Conservation (phyloP, 805 yeast genomes). For the Pichia rugopelliculosa region DNA sequence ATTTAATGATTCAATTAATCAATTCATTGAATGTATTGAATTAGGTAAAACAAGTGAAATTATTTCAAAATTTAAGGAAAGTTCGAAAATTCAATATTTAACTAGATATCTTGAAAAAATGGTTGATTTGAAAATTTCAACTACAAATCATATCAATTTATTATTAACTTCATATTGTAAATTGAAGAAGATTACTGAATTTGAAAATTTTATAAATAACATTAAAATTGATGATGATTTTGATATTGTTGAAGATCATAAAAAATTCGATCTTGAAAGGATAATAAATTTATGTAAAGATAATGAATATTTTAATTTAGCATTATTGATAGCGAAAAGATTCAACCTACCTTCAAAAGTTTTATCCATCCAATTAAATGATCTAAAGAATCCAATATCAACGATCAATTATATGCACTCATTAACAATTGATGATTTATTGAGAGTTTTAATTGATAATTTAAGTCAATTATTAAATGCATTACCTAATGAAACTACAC, state of each 20-base stretch:
- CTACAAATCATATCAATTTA: slow-evolving; percentile 76
- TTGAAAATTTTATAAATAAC: slow-evolving; percentile 47
- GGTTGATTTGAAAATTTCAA: slow-evolving; percentile 46
- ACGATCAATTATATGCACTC: slow-evolving; percentile 63
- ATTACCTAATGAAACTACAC: slow-evolving; percentile 76
- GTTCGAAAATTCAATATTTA: slow-evolving; percentile 59
- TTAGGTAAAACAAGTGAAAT: slow-evolving; percentile 64
- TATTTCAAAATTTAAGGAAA: slow-evolving; percentile 71
- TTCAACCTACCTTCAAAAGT: slow-evolving; percentile 68
- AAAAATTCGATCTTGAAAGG: slow-evolving; percentile 57
- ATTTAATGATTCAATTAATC: slow-evolving; percentile 61
- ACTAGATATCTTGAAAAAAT: slow-evolving; percentile 58
- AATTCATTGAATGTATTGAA: slow-evolving; percentile 46
- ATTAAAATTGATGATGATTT: slow-evolving; percentile 29
- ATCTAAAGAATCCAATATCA: slow-evolving; percentile 49
- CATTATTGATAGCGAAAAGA: slow-evolving; percentile 60
- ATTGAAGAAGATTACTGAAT: slow-evolving; percentile 50
- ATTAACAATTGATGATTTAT: slow-evolving; percentile 66
- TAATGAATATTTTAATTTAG: slow-evolving; percentile 57
- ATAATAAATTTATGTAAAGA: slow-evolving; percentile 68
- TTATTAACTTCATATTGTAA: slow-evolving; percentile 76
- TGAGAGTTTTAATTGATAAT: slow-evolving; percentile 48
- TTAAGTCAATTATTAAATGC: slow-evolving; percentile 58
- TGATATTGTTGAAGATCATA: slow-evolving; percentile 28
- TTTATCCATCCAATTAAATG: slow-evolving; percentile 67